Percentiles rank a stretch among this genome's conserved stretches.
These are phyloP conservation scores for Rhodofomes roseus DNA, from an alignment of 1,284 basidiomycete genomes.

Conservation along the genomic window DNA sequence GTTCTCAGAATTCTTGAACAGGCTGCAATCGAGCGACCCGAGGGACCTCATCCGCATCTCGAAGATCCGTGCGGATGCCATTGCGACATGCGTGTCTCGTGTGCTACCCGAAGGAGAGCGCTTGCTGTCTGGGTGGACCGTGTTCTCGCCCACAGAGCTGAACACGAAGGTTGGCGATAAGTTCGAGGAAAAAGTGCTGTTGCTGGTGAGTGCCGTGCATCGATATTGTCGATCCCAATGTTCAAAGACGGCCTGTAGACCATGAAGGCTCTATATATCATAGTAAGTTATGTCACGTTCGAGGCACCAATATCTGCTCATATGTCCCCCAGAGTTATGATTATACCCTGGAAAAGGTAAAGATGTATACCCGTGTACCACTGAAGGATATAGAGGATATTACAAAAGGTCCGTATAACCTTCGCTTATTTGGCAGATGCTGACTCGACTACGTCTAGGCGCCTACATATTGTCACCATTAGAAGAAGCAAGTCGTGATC, in stretches of 20 bases:
- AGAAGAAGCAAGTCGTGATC: conserved; percentile 86
- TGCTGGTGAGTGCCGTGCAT: conserved; percentile 60
- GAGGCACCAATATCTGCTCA: not conserved
- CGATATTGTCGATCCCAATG: not conserved
- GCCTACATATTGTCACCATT: conserved; percentile 89
- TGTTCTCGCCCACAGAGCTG: conserved; percentile 81
- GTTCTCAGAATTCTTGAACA: conserved; percentile 88
- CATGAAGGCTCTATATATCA: conserved; percentile 60
- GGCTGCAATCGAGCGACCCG: conserved; percentile 85
- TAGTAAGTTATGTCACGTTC: conserved; percentile 38
- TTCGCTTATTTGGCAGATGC: not conserved
- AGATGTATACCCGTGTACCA: conserved; percentile 86
- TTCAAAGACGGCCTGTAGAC: conserved; percentile 38
- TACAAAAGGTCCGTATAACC: conserved; percentile 59
- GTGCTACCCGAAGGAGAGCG: conserved; percentile 82
- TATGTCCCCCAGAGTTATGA: conserved; percentile 69
- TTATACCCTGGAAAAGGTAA: conserved; percentile 88
- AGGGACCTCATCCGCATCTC: conserved; percentile 84
- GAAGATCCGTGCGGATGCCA: conserved; percentile 84
- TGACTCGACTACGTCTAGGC: conserved; percentile 40
- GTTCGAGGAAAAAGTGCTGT: conserved; percentile 90
- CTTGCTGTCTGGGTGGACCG: conserved; percentile 85
- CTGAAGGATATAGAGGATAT: conserved; percentile 82
- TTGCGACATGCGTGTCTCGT: conserved; percentile 81
- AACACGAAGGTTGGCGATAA: conserved; percentile 70